Evolutionary conservation across 2,329 filamentous ascomycete genomes (phyloP), one percentile per base, ranked within the genome.

Genomic region (Lanzia echinophila): DNA sequence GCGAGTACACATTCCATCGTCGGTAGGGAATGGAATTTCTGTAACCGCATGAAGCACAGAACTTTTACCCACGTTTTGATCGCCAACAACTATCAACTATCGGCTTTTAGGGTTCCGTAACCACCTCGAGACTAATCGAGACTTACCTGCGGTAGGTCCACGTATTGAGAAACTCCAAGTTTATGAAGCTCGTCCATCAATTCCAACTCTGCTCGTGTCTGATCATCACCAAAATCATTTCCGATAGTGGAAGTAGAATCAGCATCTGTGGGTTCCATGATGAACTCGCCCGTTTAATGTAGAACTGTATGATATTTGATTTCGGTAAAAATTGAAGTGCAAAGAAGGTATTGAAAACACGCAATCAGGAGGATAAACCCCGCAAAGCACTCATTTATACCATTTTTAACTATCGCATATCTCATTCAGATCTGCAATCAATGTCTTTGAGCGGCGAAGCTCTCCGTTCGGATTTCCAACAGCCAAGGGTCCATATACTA

Each of bases 1-100:
- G 1, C 70, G 62, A 6, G 73, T 76, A 46, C 72, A 75, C 13
- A 73, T 62, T 2, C 67, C 68, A 19, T 63, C 64, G 28, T 68
- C 62, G 2, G 67, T 64, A 24, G 72, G 71, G 53, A 75, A 73
- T 2, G 67, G 65, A 6, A 73, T 58, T 1, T 64, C 62, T 3
- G 70, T 73, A 43, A 71, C 19, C 41, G 65, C 59, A 60, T 71
- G 59, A 33, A 70, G 57, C 24, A 67, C 54, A 10, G 62, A 72
- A 31, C 57, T 67, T 61, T 66, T 70, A 2, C 73, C 71, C 31
- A 65, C 67, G 0, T 67, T 72, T 53, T 74, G 70, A 48, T 73
- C 72, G 6, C 72, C 71, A 22, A 69, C 65, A 17, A 72, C 69
- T 6, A 72, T 68, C 2, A 72, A 53, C 60, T 61, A 28, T 31